Evolutionary conservation across 1,139 yeast genomes (phyloP).

Genomic region (Groenewaldozyma sp.): DNA sequence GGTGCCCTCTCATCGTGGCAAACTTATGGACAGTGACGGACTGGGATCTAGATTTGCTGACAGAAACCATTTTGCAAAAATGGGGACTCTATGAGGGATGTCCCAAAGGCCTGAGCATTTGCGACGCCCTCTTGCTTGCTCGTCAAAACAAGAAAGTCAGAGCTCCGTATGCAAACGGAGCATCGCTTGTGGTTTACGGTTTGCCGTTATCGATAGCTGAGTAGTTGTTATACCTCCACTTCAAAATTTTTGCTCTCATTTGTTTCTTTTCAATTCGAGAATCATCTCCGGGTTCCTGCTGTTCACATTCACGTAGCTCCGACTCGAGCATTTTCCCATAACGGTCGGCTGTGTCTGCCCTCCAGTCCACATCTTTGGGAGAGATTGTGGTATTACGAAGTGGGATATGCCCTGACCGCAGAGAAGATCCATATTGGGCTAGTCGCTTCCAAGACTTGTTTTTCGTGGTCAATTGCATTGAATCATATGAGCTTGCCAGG

Average conservation of each 20-base stretch:
- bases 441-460: neutral
- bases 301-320: no score
- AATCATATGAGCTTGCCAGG: constrained; percentile 3
- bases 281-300: no score
- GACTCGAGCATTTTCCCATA: neutral
- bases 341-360: neutral
- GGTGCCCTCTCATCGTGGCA: constrained; percentile 74
- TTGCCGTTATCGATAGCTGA: no score
- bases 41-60: constrained; percentile 81
- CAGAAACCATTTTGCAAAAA: constrained; percentile 45
- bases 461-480: neutral
- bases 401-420: neutral
- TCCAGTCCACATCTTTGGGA: neutral
- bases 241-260: no score
- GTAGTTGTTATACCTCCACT: no score
- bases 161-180: constrained; percentile 55
- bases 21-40: constrained; percentile 97
- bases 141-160: constrained; percentile 3
- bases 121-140: constrained; percentile 39
- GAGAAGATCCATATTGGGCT: neutral
- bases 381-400: neutral
- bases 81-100: constrained; percentile 46
- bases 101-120: constrained; percentile 43
- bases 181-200: constrained; percentile 76
- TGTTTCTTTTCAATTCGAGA: no score